Base-by-base conservation (phyloP, 441 rosid species). In the Sinapis alba region DNA sequence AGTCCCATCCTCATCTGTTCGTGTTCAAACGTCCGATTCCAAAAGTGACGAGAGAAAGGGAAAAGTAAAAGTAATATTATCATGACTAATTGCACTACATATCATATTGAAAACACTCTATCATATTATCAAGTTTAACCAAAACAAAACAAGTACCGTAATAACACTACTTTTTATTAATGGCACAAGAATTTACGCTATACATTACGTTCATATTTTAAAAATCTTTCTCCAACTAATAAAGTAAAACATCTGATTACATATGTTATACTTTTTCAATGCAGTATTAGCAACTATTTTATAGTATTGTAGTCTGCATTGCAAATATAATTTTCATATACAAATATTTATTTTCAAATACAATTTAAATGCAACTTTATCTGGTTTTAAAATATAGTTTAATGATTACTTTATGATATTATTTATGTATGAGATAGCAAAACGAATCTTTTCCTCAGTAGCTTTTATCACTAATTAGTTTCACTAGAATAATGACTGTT, bases 21-120 rank as follows among this genome's bases (percentile, higher is more conserved):
- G 73, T 75, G 73, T 75, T 75, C 73, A 75, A 74, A 74, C 68
- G 73, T 74, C 68, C 28, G 73, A 68, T 61, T 75, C 41, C 23
- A 67, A 75, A 75, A 51, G 73, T 67, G 20, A 50, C 12, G 6
- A 38, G 23, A 4, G 15, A 36, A 38, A 38, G 51, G 51, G 3
- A 21, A 58, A 58, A 65, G 63, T 64, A 24, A 58, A 5, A 24
- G 70, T 73, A 50, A 58, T 15, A 27, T 19, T 57, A 43, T 47
- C 53, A 65, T 65, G 34, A 65, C 51, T 43, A 43, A 15, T n/a
- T 43, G 51, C 51, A 43, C 51, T 43, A 43, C 47, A 38, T 38
- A 38, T 38, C 47, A 57, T n/a, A n/a, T n/a, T n/a, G n/a, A n/a
- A n/a, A n/a, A n/a, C n/a, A n/a, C n/a, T n/a, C n/a, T 38, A 38